A percentile compares a stretch with the other conserved stretches of the same genome.
Evolutionary conservation across 768 basidiomycete species (phyloP).

Genomic region (Hydnum rufescens): DNA sequence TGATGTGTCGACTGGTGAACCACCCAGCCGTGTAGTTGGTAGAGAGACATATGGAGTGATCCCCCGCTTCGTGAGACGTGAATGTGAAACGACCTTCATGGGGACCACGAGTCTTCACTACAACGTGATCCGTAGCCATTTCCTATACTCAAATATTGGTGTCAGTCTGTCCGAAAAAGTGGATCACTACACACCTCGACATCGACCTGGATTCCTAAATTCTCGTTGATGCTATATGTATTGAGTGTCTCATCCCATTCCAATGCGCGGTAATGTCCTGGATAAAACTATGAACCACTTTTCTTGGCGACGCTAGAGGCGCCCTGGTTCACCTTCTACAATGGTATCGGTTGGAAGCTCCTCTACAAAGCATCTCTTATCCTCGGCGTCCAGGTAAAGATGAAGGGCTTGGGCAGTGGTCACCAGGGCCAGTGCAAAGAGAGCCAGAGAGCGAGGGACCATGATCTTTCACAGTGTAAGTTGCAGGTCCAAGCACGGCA

Average conservation of each 20-base stretch:
- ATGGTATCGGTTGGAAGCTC: constrained; percentile 91
- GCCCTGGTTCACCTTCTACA: constrained; percentile 50
- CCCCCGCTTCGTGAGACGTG: constrained; percentile 89
- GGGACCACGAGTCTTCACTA: constrained; percentile 82
- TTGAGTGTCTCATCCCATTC: constrained; percentile 70
- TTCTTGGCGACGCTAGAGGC: neutral
- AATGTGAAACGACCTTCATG: constrained; percentile 88
- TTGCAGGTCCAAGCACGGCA: neutral
- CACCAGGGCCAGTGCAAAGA: neutral
- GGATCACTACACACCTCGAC: constrained; percentile 46
- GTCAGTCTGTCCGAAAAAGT: neutral
- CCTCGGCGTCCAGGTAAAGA: constrained; percentile 89
- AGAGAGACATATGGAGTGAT: constrained; percentile 92
- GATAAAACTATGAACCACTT: neutral
- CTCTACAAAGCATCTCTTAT: constrained; percentile 89
- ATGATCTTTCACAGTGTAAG: neutral
- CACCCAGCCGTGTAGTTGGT: constrained; percentile 75
- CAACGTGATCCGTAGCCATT: constrained; percentile 55
- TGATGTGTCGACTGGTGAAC: constrained; percentile 57
- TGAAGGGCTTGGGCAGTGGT: constrained; percentile 44
- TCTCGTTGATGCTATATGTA: constrained; percentile 45
- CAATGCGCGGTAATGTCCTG: constrained; percentile 82
- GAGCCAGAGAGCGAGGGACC: neutral
- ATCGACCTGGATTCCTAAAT: constrained; percentile 76
- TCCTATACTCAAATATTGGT: constrained; percentile 35